Percentiles rank a stretch among this genome's conserved stretches.
Conservation (phyloP, 176 grass and related monocot genomes). For the Dendrocalamus sinicus region DNA sequence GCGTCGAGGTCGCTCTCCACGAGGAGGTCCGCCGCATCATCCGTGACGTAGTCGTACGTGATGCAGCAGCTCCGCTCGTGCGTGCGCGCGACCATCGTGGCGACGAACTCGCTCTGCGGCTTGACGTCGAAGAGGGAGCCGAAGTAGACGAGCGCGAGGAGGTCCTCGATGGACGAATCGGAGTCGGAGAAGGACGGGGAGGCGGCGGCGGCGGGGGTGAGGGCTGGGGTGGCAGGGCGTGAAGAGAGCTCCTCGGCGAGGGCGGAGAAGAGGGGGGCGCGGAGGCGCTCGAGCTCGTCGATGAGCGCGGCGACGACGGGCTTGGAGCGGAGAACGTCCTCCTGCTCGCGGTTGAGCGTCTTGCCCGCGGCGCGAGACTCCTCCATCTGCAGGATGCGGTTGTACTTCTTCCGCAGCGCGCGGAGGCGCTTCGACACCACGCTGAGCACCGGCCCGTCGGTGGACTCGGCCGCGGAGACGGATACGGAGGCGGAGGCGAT, state of each 20-base stretch:
- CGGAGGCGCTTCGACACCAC: slow-evolving; percentile 87
- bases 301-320: slow-evolving; percentile 63
- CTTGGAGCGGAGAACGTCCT: slow-evolving; percentile 96
- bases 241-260: slow-evolving; percentile 71
- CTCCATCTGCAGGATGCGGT: slow-evolving; percentile 97
- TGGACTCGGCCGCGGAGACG: slow-evolving; percentile 46
- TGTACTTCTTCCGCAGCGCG: slow-evolving; percentile 90
- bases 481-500: slow-evolving; percentile 19
- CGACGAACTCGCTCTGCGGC: slow-evolving; percentile 68
- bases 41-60: slow-evolving; percentile 91
- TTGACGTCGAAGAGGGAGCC: slow-evolving; percentile 82
- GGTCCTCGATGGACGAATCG: slow-evolving; percentile 66
- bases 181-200: slow-evolving; percentile 37
- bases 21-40: slow-evolving; percentile 76
- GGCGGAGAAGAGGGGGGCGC: slow-evolving; percentile 65
- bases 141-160: slow-evolving; percentile 82
- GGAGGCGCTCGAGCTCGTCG: slow-evolving; percentile 92
- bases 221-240: slow-evolving; percentile 8
- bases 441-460: slow-evolving; percentile 78
- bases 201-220: neutral
- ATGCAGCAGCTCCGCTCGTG: slow-evolving; percentile 87
- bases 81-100: slow-evolving; percentile 72
- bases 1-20: slow-evolving; percentile 70
- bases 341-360: slow-evolving; percentile 85
- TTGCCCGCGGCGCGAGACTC: slow-evolving; percentile 74